Base-by-base conservation (phyloP, 192 early-diverging fungal genomes). In the Coemansia sp. region DNA sequence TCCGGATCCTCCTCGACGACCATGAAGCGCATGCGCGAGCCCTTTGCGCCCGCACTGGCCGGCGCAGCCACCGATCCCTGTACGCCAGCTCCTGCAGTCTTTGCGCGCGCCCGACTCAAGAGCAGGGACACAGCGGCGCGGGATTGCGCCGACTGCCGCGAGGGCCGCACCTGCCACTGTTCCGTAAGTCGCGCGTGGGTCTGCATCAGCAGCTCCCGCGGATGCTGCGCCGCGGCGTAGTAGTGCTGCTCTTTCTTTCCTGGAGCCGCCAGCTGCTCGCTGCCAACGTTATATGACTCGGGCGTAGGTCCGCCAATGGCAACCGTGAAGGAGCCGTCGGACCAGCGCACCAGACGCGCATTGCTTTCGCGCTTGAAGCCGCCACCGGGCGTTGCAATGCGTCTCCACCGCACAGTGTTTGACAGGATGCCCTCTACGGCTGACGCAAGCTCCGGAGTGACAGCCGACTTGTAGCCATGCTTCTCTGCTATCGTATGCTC, bases 281-380 rank as follows among this genome's bases (percentile, higher is more conserved):
- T 57, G 23, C 40, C 33, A 11, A 80, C 41, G 53, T 60, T 67
- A 50, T 74, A 73, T 3, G 53, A 36, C 37, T 74, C 72, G 7
- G 70, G 70, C 53, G 40, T 42, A 5, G 11, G 37, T 6, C 76
- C 70, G 45, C 76, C 76, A 19, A 80, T 53, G 10, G 69, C 67
- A 2, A 80, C 54, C 0, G 77, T 70, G 11, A 61, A 74, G 6
- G 77, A 80, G 4, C 77, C 77, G 42, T 80, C 77, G 40, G 77
- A 80, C 77, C 77, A 80, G 52, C 77, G 77, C 55, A 80, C 77
- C 17, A 80, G 64, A 0, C 77, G 77, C 28, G 77, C 72, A 38
- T 80, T 80, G 50, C 71, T 80, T 59, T 74, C 67, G 28, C 68
- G 71, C 36, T 33, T 41, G 9, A 23, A 28, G 4, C 2, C n/a